phyloP scores from a whole-genome alignment of 306 rosid species.

The Rubus idaeus region DNA sequence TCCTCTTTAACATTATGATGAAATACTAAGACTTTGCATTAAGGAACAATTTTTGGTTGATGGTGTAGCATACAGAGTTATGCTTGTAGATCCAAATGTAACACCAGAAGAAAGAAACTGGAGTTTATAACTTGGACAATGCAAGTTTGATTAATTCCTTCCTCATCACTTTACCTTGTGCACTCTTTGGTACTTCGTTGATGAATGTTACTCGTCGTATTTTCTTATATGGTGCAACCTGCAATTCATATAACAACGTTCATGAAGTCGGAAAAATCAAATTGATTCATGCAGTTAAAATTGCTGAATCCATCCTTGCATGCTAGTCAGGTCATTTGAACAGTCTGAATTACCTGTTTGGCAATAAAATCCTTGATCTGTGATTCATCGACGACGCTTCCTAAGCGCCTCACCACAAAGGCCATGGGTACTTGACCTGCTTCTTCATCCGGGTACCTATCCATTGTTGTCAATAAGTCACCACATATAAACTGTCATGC shows the following conservation, averaged over 20 bases:
- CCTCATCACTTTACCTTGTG: slow-evolving; percentile 52
- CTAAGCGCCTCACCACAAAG: slow-evolving; percentile 44
- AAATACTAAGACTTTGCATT: neutral
- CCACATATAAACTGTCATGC: neutral
- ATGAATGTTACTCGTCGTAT: slow-evolving; percentile 44
- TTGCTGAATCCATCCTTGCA: neutral
- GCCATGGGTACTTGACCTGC: slow-evolving; percentile 81
- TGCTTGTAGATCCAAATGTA: neutral
- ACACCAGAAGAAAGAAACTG: neutral
- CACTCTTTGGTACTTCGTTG: slow-evolving; percentile 53
- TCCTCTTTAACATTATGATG: neutral
- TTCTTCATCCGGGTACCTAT: slow-evolving; percentile 67
- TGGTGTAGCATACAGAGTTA: neutral
- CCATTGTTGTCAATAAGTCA: neutral
- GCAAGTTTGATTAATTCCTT: slow-evolving; percentile 49
- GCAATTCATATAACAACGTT: neutral
- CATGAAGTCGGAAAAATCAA: neutral
- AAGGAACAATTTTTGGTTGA: neutral
- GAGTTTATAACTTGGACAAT: slow-evolving; percentile 10
- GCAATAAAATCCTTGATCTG: slow-evolving; percentile 50
- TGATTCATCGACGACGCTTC: slow-evolving; percentile 37
- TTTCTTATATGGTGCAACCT: slow-evolving; percentile 69
- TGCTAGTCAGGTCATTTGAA: neutral
- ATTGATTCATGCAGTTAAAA: neutral
- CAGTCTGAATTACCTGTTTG: slow-evolving; percentile 42